phyloP scores from a whole-genome alignment of 305 asterid genomes.

The Rubia occidens region DNA sequence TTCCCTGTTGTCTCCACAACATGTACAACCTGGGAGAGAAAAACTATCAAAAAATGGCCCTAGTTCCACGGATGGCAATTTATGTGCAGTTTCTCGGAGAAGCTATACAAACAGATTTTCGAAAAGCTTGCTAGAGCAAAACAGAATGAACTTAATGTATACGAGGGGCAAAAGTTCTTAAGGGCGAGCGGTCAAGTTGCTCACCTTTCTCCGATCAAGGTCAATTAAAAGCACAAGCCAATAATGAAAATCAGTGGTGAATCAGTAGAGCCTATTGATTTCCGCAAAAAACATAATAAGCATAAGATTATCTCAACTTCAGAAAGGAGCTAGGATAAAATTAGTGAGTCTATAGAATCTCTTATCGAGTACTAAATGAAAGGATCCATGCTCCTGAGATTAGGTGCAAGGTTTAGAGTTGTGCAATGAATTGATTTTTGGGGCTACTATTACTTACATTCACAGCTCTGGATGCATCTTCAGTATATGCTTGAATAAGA shows the following conservation, averaged over 20 bases:
- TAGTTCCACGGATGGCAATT: neutral
- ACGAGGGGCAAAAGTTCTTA: neutral
- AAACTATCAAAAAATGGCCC: neutral
- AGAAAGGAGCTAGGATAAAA: neutral
- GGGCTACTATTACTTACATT: slow-evolving; percentile 43
- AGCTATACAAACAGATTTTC: neutral
- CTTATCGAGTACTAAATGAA: neutral
- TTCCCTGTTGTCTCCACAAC: slow-evolving; percentile 56
- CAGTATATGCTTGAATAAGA: slow-evolving; percentile 58
- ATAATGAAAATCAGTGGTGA: neutral
- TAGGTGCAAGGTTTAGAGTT: neutral
- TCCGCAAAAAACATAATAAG: neutral
- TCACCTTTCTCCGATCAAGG: neutral
- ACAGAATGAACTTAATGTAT: neutral
- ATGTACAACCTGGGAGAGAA: slow-evolving; percentile 62
- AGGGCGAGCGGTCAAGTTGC: neutral
- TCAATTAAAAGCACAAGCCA: slow-evolving; percentile 1
- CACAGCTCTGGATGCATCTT: slow-evolving; percentile 72
- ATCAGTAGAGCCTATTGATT: neutral
- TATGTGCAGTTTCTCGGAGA: neutral
- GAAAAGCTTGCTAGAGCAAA: neutral
- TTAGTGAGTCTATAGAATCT: neutral
- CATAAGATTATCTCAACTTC: neutral
- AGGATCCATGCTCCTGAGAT: neutral
- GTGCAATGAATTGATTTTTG: neutral